Conservation (phyloP, 768 basidiomycete genomes). For the Hygrophoropsis aurantiaca region DNA sequence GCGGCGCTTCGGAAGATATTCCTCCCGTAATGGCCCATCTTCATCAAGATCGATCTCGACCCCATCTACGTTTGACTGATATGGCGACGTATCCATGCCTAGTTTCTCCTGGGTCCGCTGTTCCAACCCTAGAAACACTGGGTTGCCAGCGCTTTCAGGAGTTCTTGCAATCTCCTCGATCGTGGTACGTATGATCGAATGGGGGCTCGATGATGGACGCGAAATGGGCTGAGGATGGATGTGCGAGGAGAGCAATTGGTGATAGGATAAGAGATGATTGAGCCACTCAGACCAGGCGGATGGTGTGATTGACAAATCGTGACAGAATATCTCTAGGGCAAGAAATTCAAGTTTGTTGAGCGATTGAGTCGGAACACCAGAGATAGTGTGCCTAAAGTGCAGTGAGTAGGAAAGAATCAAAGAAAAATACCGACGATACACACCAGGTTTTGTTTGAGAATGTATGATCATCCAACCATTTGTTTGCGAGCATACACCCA, state of each 20-base stretch:
- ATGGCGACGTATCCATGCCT: conserved; percentile 42
- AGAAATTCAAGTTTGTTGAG: conserved; percentile 73
- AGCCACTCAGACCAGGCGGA: conserved; percentile 74
- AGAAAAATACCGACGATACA: conserved; percentile 17
- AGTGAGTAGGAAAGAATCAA: conserved; percentile 7
- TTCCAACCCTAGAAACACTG: conserved; percentile 72
- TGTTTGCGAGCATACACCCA: conserved; percentile 85
- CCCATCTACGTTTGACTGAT: conserved; percentile 39
- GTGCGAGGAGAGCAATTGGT: conserved; percentile 59
- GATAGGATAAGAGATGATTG: conserved; percentile 60
- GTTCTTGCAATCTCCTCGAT: conserved; percentile 70
- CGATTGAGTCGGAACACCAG: conserved; percentile 66
- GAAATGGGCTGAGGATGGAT: conserved; percentile 73
- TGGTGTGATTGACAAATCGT: conserved; percentile 68
- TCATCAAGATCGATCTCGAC: conserved; percentile 80
- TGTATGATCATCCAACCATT: conserved; percentile 87
- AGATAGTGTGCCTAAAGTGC: conserved; percentile 70
- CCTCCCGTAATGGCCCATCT: conserved; percentile 79
- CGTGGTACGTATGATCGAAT: conserved; percentile 63
- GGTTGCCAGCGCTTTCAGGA: conserved; percentile 42
- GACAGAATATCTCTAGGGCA: conserved; percentile 66
- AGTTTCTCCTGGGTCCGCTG: conserved; percentile 56
- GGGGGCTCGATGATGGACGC: conserved; percentile 71
- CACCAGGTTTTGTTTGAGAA: conserved; percentile 91
- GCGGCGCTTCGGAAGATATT: conserved; percentile 75